Conservation (phyloP, 306 rosid species). For the cucumber (Cucumis sativus) region DNA sequence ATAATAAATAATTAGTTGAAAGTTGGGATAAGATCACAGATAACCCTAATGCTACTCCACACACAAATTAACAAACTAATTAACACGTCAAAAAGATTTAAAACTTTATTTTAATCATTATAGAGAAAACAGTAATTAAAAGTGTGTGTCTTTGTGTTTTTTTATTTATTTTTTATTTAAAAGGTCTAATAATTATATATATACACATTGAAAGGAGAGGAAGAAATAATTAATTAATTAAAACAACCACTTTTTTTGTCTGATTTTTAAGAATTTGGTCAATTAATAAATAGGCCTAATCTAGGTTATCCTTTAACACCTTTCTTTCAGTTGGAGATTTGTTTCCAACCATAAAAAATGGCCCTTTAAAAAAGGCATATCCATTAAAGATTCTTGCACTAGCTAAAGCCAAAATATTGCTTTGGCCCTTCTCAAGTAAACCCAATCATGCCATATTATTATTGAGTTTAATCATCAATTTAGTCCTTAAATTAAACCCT, state of each 20-base stretch:
- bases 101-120: background rate
- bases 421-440: background rate
- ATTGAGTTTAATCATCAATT: background rate
- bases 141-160: background rate
- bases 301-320: constrained; percentile 3
- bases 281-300: background rate
- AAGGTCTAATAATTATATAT: background rate
- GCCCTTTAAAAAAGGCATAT: background rate
- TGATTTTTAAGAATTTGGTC: background rate
- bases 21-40: background rate
- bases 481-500: background rate
- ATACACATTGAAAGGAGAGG: background rate
- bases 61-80: background rate
- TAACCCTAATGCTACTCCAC: background rate
- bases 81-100: background rate
- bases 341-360: background rate
- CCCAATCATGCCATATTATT: background rate
- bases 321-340: constrained; percentile 2
- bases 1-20: background rate
- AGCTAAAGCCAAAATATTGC: background rate
- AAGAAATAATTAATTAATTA: background rate
- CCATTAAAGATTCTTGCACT: background rate
- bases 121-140: background rate
- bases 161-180: too few relatives aligned
- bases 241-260: background rate